Percentiles rank a stretch among this genome's conserved stretches.
Evolutionary conservation across 129 eudicot genomes (phyloP).

Genomic region (Helianthus annuus): DNA sequence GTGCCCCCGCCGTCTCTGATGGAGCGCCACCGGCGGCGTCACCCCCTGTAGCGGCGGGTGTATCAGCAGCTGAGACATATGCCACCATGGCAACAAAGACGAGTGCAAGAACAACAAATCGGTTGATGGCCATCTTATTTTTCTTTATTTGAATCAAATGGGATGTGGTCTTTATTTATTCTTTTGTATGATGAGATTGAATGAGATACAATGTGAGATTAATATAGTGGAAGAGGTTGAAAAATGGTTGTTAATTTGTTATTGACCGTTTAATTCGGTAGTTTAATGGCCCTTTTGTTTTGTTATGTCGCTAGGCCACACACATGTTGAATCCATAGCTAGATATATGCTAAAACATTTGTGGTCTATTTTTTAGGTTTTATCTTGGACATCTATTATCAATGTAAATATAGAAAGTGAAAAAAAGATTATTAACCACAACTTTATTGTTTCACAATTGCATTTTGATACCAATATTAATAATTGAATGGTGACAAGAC

Average conservation of each 20-base stretch:
- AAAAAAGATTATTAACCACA: conserved; percentile 8
- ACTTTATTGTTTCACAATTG: background rate
- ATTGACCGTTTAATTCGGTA: conserved; percentile 19
- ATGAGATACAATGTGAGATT: conserved; percentile 16
- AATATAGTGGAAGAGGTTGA: conserved; percentile 10
- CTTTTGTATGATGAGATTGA: conserved; percentile 10
- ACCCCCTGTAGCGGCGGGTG: conserved; percentile 17
- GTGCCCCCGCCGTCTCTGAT: background rate
- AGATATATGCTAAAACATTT: conserved; percentile 6
- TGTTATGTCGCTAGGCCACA: conserved; percentile 19
- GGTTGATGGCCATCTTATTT: conserved; percentile 49
- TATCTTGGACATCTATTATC: background rate
- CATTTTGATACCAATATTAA: background rate
- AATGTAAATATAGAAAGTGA: background rate
- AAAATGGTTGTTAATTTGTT: conserved; percentile 26
- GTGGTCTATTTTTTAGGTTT: conserved; percentile 5
- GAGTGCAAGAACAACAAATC: conserved; percentile 42
- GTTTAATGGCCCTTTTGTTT: conserved; percentile 25
- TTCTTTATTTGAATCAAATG: conserved; percentile 15
- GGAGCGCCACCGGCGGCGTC: conserved; percentile 27
- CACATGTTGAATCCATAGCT: conserved; percentile 16
- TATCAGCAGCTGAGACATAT: conserved; percentile 40
- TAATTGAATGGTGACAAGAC: background rate
- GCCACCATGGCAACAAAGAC: conserved; percentile 41
- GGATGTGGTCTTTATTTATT: conserved; percentile 24